These are phyloP conservation scores for Aspergillus japonicus DNA, from an alignment of 2,329 filamentous ascomycete genomes.

Conservation along the genomic window DNA sequence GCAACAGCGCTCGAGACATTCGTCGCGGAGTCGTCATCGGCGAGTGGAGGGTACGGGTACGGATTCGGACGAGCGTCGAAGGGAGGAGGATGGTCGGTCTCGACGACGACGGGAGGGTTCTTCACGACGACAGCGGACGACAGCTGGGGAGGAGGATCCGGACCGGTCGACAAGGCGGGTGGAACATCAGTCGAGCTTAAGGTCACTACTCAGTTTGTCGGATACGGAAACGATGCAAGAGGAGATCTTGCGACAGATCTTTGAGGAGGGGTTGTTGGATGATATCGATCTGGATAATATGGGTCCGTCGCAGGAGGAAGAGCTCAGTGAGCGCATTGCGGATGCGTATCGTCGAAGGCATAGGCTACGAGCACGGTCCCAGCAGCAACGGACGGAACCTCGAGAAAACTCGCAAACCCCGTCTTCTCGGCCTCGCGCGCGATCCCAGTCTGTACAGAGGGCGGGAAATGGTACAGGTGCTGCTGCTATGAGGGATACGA, in stretches of 20 bases:
- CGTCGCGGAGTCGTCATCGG: conserved; percentile 24
- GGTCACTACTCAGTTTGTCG: conserved; percentile 78
- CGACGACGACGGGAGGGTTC: conserved; percentile 38
- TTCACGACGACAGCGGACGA: conserved; percentile 27
- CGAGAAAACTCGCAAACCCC: conserved; percentile 32
- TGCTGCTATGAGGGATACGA: conserved; percentile 2
- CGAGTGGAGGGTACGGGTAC: conserved; percentile 25
- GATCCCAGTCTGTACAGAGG: conserved; percentile 34
- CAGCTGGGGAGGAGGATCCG: conserved; percentile 21
- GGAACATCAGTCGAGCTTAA: conserved; percentile 84
- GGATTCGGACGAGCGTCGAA: conserved; percentile 38
- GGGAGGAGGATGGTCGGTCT: conserved; percentile 36
- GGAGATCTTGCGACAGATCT: conserved; percentile 84
- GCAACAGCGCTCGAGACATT: conserved; percentile 22
- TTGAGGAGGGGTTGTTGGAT: conserved; percentile 82
- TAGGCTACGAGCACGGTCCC: conserved; percentile 41
- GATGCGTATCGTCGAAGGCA: conserved; percentile 81
- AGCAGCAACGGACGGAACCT: conserved; percentile 36
- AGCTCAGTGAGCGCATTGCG: conserved; percentile 85
- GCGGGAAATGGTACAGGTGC: conserved; percentile 16
- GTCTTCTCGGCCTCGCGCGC: conserved; percentile 24
- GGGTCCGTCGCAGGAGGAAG: conserved; percentile 79
- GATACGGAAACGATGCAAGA: conserved; percentile 77
- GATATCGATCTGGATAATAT: conserved; percentile 87
- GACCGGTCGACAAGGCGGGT: conserved; percentile 57